Percentiles rank a stretch among this genome's conserved stretches.
These are phyloP conservation scores for Mycena citricolor DNA, from an alignment of 1,284 basidiomycete species.

Conservation along the genomic window DNA sequence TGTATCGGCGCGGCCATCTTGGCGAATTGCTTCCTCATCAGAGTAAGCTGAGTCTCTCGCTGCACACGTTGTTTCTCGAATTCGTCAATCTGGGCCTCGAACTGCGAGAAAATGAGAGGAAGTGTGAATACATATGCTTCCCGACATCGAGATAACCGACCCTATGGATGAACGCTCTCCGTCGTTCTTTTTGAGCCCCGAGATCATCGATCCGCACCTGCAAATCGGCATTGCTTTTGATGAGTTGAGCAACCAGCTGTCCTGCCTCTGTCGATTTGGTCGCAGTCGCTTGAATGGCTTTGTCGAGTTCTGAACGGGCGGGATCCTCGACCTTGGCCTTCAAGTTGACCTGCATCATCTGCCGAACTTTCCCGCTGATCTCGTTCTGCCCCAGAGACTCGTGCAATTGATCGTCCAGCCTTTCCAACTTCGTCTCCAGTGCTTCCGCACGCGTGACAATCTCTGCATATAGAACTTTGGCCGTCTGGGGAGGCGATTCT, in stretches of 20 bases:
- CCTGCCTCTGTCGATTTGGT: background rate
- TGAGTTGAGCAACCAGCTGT: background rate
- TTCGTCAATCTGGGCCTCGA: constrained; percentile 10
- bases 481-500: background rate
- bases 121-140: too few species aligned
- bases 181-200: background rate
- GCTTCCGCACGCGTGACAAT: background rate
- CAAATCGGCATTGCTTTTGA: background rate
- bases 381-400: background rate
- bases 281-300: background rate
- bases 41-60: constrained; percentile 2
- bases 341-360: too few species aligned
- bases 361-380: background rate
- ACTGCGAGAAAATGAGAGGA: too few species aligned
- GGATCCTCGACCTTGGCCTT: too few species aligned
- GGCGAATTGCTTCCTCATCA: constrained; percentile 3
- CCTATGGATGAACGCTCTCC: too few species aligned
- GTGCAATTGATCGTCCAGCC: background rate
- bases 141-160: too few species aligned
- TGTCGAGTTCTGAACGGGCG: too few species aligned
- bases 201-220: background rate
- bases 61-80: constrained; percentile 7
- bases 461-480: background rate
- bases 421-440: background rate
- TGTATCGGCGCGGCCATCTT: background rate